These are phyloP conservation scores for Leccinum rimulosum DNA, from an alignment of 768 basidiomycete species.

Conservation along the genomic window DNA sequence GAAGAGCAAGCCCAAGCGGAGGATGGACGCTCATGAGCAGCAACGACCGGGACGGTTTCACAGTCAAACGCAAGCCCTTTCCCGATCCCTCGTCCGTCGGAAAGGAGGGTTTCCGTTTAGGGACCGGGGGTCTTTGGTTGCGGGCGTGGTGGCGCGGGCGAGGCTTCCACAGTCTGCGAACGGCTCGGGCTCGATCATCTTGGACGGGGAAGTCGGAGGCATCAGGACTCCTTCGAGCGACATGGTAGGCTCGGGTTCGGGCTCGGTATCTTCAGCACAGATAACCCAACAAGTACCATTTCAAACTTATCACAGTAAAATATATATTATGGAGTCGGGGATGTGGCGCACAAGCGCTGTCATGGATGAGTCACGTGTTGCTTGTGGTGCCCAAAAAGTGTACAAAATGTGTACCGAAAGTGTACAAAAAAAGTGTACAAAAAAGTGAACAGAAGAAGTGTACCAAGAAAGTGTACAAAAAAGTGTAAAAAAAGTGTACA, in stretches of 20 bases:
- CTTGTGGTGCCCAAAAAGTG: too few relatives aligned
- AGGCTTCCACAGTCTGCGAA: constrained; percentile 35
- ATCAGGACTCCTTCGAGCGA: constrained; percentile 19
- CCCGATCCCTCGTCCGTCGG: constrained; percentile 71
- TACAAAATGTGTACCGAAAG: too few relatives aligned
- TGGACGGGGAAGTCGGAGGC: constrained; percentile 42
- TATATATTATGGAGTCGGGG: too few relatives aligned
- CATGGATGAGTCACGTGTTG: too few relatives aligned
- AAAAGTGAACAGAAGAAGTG: too few relatives aligned
- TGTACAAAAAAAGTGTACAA: too few relatives aligned
- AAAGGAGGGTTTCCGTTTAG: constrained; percentile 89
- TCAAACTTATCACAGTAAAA: too few relatives aligned
- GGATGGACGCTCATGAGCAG: constrained; percentile 68
- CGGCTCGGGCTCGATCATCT: constrained; percentile 8
- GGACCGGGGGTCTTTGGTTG: constrained; percentile 81
- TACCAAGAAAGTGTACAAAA: too few relatives aligned
- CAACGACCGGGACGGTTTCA: constrained; percentile 64
- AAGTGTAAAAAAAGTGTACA: too few relatives aligned
- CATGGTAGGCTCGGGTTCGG: constrained; percentile 11
- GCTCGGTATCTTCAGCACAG: constrained; percentile 2
- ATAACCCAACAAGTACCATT: too few relatives aligned
- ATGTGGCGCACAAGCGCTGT: too few relatives aligned
- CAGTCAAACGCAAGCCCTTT: constrained; percentile 72
- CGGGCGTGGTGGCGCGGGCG: constrained; percentile 69
- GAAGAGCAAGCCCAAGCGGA: constrained; percentile 15